These are phyloP conservation scores for Mortierella sp. DNA, from an alignment of 371 early-diverging fungal genomes.

Conservation along the genomic window DNA sequence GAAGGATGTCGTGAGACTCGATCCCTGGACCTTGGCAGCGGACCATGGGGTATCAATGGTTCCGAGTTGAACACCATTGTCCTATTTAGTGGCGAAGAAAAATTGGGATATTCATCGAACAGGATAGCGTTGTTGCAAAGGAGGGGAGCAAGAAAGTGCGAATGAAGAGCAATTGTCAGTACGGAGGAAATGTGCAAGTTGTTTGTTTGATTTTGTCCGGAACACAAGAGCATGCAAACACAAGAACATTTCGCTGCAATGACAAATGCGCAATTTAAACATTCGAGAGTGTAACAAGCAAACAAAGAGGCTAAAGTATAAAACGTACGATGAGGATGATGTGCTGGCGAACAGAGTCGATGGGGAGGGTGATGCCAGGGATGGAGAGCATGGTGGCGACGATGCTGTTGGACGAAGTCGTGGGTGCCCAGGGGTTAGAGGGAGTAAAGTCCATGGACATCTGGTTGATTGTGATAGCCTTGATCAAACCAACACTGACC, in stretches of 20 bases:
- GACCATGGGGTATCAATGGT: slow-evolving; percentile 39
- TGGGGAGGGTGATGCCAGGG: slow-evolving; percentile 49
- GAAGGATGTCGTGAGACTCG: slow-evolving; percentile 33
- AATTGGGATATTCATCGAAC: not conserved
- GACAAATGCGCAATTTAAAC: too few species aligned
- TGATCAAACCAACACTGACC: slow-evolving; percentile 44
- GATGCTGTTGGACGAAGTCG: slow-evolving; percentile 38
- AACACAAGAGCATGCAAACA: not conserved
- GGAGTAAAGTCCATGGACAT: slow-evolving; percentile 56
- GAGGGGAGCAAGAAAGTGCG: not conserved
- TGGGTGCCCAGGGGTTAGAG: slow-evolving; percentile 35
- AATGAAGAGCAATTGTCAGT: too few species aligned
- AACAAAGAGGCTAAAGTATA: not conserved
- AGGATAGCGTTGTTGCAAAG: too few species aligned
- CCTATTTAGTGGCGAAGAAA: slow-evolving; percentile 15
- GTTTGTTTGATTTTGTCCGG: too few species aligned
- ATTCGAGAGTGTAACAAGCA: not conserved
- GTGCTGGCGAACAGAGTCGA: slow-evolving; percentile 34
- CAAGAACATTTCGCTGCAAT: not conserved
- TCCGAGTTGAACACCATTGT: slow-evolving; percentile 39
- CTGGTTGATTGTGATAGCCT: slow-evolving; percentile 39
- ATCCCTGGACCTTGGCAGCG: slow-evolving; percentile 27
- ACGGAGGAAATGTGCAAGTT: too few species aligned
- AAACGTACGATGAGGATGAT: slow-evolving; percentile 21
- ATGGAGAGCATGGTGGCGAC: slow-evolving; percentile 50